phyloP scores from a whole-genome alignment of 2,329 filamentous ascomycete genomes.

The Malbranchea cinnamomea region DNA sequence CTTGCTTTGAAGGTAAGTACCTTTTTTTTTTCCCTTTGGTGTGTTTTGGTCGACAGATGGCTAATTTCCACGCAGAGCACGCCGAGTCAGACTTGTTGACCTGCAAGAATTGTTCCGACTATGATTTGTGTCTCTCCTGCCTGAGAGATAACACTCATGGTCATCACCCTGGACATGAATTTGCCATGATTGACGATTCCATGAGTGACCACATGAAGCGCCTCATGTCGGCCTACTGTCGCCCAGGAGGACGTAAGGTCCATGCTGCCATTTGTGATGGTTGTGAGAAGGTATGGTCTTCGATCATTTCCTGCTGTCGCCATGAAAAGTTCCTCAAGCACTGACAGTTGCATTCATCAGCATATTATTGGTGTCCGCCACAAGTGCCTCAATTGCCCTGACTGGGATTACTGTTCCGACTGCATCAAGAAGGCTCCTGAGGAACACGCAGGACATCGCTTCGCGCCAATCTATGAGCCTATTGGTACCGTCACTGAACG shows the following conservation, averaged over 20 bases:
- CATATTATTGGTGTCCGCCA: conserved; percentile 78
- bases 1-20: conserved; percentile 44
- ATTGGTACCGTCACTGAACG: conserved; percentile 37
- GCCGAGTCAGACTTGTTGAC: conserved; percentile 70
- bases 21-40: neutral
- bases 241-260: conserved; percentile 61
- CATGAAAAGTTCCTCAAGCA: conserved; percentile 1
- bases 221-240: conserved; percentile 52
- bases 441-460: conserved; percentile 71
- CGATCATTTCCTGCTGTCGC: neutral
- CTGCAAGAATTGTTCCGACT: conserved; percentile 74
- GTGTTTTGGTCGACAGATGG: conserved; percentile 4
- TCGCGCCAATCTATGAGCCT: conserved; percentile 72
- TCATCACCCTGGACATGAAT: conserved; percentile 77
- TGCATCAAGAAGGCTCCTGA: conserved; percentile 54
- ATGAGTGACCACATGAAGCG: conserved; percentile 46
- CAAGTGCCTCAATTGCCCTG: conserved; percentile 93
- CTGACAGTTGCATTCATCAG: conserved; percentile 23
- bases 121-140: conserved; percentile 77
- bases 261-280: conserved; percentile 91
- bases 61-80: conserved; percentile 38
- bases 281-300: conserved; percentile 51
- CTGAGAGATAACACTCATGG: conserved; percentile 65
- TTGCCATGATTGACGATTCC: conserved; percentile 46
- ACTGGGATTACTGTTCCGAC: conserved; percentile 84